A percentile compares a stretch with the other conserved stretches of the same genome.
These are phyloP conservation scores for Penicillium arizonense DNA, from an alignment of 495 filamentous ascomycete genomes.

Conservation along the genomic window DNA sequence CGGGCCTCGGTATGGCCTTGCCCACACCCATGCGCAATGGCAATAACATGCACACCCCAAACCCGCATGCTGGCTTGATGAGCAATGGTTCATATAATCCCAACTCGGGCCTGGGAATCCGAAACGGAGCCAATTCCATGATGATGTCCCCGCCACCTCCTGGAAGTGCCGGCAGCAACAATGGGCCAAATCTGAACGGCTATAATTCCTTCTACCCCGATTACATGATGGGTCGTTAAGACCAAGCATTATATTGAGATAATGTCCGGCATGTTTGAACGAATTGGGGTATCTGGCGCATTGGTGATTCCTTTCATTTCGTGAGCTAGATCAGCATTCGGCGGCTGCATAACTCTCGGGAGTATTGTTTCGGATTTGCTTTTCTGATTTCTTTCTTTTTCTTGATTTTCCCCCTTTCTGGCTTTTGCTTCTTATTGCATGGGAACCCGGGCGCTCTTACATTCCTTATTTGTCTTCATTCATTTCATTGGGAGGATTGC, in stretches of 20 bases:
- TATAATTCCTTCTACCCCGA: conserved; percentile 52
- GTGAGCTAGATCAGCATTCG: conserved; percentile 49
- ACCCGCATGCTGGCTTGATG: conserved; percentile 35
- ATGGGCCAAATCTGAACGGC: conserved; percentile 41
- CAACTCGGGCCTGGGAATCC: conserved; percentile 45
- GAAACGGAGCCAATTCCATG: conserved; percentile 44
- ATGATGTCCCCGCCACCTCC: conserved; percentile 40
- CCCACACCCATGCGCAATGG: conserved; percentile 32
- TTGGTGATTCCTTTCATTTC: conserved; percentile 40
- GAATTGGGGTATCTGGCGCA: conserved; percentile 47
- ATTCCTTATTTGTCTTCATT: conserved; percentile 21
- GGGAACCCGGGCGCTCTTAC: conserved; percentile 40
- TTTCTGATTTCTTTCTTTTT: conserved; percentile 15
- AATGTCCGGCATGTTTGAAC: conserved; percentile 51
- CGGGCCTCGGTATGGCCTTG: conserved; percentile 54
- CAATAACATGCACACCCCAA: conserved; percentile 30
- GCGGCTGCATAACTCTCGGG: conserved; percentile 45
- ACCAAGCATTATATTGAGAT: conserved; percentile 29
- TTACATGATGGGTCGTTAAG: conserved; percentile 61
- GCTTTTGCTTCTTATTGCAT: conserved; percentile 28
- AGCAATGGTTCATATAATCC: conserved; percentile 38
- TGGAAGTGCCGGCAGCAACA: conserved; percentile 33
- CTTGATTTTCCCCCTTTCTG: conserved; percentile 7
- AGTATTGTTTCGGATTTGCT: conserved; percentile 41
- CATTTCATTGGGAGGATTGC: conserved; percentile 35